phyloP scores from a whole-genome alignment of 345 rosid genomes.

The Eucalyptus cloeziana region DNA sequence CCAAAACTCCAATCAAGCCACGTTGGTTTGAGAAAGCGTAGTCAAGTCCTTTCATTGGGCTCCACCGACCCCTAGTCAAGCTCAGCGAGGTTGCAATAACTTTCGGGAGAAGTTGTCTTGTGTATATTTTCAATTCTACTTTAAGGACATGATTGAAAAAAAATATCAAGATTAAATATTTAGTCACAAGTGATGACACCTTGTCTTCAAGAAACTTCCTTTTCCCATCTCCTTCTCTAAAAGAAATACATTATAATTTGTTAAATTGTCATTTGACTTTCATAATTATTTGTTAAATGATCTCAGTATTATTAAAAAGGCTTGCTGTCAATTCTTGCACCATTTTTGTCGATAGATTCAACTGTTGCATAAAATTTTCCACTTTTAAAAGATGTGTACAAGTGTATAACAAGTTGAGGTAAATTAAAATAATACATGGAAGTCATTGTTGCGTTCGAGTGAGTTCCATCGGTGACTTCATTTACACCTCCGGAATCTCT shows the following conservation, averaged over 20 bases:
- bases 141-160: background rate
- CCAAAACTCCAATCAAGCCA: background rate
- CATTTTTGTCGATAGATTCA: background rate
- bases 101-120: background rate
- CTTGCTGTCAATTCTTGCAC: background rate
- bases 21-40: background rate
- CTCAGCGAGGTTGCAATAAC: background rate
- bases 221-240: background rate
- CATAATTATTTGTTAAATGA: background rate
- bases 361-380: fast-evolving
- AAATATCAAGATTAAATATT: background rate
- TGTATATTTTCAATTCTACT: background rate
- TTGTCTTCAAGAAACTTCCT: background rate
- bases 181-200: background rate
- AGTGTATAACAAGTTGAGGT: fast-evolving
- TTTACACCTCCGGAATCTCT: background rate
- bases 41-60: background rate
- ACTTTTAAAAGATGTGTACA: background rate
- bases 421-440: background rate
- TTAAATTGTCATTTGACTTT: background rate
- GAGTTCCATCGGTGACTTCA: background rate
- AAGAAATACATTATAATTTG: background rate
- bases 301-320: background rate
- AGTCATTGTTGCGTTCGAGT: background rate
- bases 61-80: background rate